Percentiles rank a stretch among this genome's conserved stretches.
These are phyloP conservation scores for Botrytis deweyae DNA, from an alignment of 2,329 filamentous ascomycete genomes.

Conservation along the genomic window DNA sequence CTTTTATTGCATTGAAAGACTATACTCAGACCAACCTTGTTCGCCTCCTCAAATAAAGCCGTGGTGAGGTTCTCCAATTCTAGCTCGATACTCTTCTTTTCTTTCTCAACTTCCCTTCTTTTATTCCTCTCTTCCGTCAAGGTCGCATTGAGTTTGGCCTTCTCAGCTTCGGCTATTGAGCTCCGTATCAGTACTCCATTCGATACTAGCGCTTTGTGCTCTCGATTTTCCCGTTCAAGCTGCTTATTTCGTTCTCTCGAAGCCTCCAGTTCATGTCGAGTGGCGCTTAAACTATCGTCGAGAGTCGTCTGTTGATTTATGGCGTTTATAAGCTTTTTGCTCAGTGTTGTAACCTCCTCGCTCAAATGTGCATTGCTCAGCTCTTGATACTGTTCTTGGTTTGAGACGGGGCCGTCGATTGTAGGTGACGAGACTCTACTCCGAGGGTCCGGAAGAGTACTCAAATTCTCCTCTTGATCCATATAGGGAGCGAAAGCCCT, in stretches of 20 bases:
- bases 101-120: slow-evolving; percentile 66
- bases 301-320: slow-evolving; percentile 95
- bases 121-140: slow-evolving; percentile 65
- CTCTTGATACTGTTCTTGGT: slow-evolving; percentile 51
- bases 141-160: slow-evolving; percentile 55
- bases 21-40: slow-evolving; percentile 58
- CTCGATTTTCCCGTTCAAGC: slow-evolving; percentile 60
- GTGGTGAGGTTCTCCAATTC: slow-evolving; percentile 89
- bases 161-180: slow-evolving; percentile 72
- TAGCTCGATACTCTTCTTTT: slow-evolving; percentile 86
- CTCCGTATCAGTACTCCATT: slow-evolving; percentile 75
- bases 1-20: neutral
- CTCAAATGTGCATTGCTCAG: slow-evolving; percentile 45
- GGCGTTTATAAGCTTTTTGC: slow-evolving; percentile 93
- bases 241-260: slow-evolving; percentile 65
- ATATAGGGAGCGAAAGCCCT: slow-evolving; percentile 41
- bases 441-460: slow-evolving; percentile 66
- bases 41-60: slow-evolving; percentile 95
- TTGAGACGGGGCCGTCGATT: slow-evolving; percentile 39
- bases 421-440: slow-evolving; percentile 52
- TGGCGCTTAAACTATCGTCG: slow-evolving; percentile 81
- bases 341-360: slow-evolving; percentile 84
- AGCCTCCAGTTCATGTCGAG: slow-evolving; percentile 78
- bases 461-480: slow-evolving; percentile 61
- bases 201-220: slow-evolving; percentile 67